phyloP scores from a whole-genome alignment of 805 yeast species.

The Teunomyces panamensis region DNA sequence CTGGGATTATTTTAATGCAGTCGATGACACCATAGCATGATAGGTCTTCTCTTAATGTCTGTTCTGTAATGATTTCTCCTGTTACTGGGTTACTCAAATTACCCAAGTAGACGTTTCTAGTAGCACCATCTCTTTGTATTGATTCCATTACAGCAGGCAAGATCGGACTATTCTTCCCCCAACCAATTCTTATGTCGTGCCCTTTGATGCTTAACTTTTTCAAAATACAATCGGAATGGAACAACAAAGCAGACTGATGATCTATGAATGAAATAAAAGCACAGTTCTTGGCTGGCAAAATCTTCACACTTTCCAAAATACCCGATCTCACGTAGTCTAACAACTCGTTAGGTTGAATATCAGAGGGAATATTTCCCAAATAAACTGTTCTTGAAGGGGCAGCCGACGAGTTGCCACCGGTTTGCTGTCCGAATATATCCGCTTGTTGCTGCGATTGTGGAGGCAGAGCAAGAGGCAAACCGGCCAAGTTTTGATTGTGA shows the following conservation, averaged over 20 bases:
- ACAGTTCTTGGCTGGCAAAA: conserved; percentile 82
- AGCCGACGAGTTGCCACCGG: conserved; percentile 13
- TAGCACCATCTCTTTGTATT: conserved; percentile 82
- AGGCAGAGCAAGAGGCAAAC: conserved; percentile 4
- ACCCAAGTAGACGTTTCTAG: conserved; percentile 91
- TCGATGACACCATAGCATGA: conserved; percentile 79
- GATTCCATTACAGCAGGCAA: conserved; percentile 72
- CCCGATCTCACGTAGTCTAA: conserved; percentile 92
- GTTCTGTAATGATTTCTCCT: conserved; percentile 52
- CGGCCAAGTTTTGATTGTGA: background rate
- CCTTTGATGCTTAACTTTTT: conserved; percentile 78
- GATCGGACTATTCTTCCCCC: conserved; percentile 83
- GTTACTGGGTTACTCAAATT: conserved; percentile 60
- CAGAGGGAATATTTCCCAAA: conserved; percentile 83
- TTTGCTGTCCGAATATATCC: conserved; percentile 7
- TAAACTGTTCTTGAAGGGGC: conserved; percentile 86
- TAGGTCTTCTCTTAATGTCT: conserved; percentile 64
- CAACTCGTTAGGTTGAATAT: conserved; percentile 74
- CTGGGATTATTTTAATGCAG: conserved; percentile 72
- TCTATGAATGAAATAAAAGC: conserved; percentile 89
- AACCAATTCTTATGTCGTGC: conserved; percentile 81
- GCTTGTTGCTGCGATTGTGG: conserved; percentile 7
- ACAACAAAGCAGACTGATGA: conserved; percentile 81
- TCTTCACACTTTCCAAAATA: conserved; percentile 72
- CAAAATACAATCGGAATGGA: conserved; percentile 90